Conservation (phyloP, 192 early-diverging fungal species). For the Linnemannia zychae region DNA sequence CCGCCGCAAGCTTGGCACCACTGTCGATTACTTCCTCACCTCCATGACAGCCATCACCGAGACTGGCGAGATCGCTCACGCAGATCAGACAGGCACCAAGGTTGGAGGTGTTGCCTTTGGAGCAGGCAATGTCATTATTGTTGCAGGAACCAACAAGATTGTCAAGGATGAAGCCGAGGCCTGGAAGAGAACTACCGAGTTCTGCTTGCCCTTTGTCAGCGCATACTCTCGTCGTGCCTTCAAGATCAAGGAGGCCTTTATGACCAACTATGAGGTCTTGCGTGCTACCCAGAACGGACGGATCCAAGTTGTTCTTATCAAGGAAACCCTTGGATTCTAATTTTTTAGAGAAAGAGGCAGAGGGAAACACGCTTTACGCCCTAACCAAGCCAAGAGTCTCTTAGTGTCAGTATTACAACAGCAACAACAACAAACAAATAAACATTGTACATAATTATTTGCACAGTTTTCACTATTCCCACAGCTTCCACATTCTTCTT, state of each 20-base stretch:
- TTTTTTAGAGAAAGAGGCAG: background rate
- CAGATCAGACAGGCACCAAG: conserved; percentile 34
- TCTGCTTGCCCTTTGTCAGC: conserved; percentile 22
- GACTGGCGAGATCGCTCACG: conserved; percentile 26
- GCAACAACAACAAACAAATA: background rate
- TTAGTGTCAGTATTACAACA: background rate
- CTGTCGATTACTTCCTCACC: conserved; percentile 42
- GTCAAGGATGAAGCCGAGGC: conserved; percentile 53
- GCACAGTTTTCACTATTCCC: background rate
- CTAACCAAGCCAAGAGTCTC: background rate
- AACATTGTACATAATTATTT: background rate
- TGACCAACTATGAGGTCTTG: conserved; percentile 37
- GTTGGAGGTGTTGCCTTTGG: conserved; percentile 30
- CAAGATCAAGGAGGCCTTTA: conserved; percentile 24
- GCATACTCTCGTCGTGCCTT: conserved; percentile 31
- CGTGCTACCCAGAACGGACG: conserved; percentile 14
- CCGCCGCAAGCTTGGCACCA: conserved; percentile 32
- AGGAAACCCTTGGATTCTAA: conserved; percentile 50
- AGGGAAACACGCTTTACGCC: background rate
- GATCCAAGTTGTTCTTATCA: conserved; percentile 38
- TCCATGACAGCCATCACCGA: conserved; percentile 46
- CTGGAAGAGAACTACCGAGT: conserved; percentile 8
- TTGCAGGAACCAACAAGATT: conserved; percentile 52
- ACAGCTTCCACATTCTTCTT: background rate
- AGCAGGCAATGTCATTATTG: conserved; percentile 26